Base-by-base conservation (phyloP, 225 moss, liverwort and hornwort species). In the Sphagnum contortum region DNA sequence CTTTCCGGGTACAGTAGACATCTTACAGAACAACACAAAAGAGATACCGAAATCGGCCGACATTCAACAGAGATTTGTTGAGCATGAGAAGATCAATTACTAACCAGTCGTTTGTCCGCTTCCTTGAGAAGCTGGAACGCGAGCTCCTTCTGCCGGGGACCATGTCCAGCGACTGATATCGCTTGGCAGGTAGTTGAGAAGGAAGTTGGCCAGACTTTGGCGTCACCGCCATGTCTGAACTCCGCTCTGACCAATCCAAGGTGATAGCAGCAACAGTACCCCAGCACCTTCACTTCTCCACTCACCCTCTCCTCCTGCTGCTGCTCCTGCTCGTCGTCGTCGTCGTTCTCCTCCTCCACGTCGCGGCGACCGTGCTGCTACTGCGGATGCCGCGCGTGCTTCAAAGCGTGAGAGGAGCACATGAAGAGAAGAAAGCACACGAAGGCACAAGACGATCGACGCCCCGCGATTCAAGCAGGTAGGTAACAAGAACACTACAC, bases 101-200 rank as follows among this genome's bases (percentile, higher is more conserved):
- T 52, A 74, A 98, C 96, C 96, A 98, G 59, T 98, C 96, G 69
- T 90, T 98, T n/a, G 96, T 92, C 71, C 96, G 88, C 75, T 98
- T 98, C 92, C 88, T 89, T 5, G 88, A 87, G 76, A 98, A 92
- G 80, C 92, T 92, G 60, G 92, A 85, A 60, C 96, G 88, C 58
- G 90, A 92, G 54, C 84, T 78, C 60, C 87, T 73, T 70, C 84
- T 78, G 63, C 81, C 81, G 45, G 85, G 71, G 0, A 85, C 85
- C 48, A 84, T 84, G 45, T 84, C 84, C 8, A 84, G 77, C 7
- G 84, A 84, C 64, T 84, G 94, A 29, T 29, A 29, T 64, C 94
- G 80, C 79, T 90, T 79, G 12, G 81, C 91, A 29, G 91, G 87
- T 29, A 29, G 29, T 29, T 29, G 29, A 29, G 29, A 29, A 6